A percentile compares a stretch with the other conserved stretches of the same genome.
Evolutionary conservation across 768 basidiomycete genomes (phyloP).

Genomic region (Tricholoma hemisulphureum): DNA sequence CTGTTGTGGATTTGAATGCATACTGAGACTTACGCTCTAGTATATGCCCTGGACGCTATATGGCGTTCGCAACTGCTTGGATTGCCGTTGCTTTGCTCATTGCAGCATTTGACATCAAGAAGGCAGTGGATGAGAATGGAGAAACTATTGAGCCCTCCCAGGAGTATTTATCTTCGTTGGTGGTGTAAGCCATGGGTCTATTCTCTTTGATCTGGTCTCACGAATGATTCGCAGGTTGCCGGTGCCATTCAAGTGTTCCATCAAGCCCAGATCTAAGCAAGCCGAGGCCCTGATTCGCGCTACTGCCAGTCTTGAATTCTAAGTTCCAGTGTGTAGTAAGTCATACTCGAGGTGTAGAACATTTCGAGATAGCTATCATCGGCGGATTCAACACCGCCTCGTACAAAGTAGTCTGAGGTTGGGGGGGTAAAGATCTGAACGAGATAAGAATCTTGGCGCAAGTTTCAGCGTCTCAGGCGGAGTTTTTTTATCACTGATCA

Average conservation of each 20-base stretch:
- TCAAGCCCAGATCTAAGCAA: conserved; percentile 11
- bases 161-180: background rate
- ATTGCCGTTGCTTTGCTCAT: conserved; percentile 1
- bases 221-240: conserved; percentile 3
- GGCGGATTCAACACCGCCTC: background rate
- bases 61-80: conserved; percentile 1
- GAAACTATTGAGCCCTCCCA: background rate
- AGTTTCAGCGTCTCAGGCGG: too few relatives aligned
- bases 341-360: background rate
- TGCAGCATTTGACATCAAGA: conserved; percentile 1
- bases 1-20: background rate
- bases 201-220: background rate
- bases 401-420: background rate
- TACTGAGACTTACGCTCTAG: background rate
- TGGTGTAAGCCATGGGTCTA: background rate
- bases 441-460: too few relatives aligned
- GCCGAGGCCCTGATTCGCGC: background rate
- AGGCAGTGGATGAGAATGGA: conserved; percentile 1
- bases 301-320: background rate
- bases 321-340: background rate
- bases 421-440: too few relatives aligned
- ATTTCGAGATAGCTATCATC: background rate
- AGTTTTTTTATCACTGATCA: too few relatives aligned
- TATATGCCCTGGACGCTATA: background rate
- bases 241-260: conserved; percentile 10